Evolutionary conservation across 305 asterid species (phyloP), one percentile per base, ranked within the genome.

Genomic region (Fraxinus albicans): DNA sequence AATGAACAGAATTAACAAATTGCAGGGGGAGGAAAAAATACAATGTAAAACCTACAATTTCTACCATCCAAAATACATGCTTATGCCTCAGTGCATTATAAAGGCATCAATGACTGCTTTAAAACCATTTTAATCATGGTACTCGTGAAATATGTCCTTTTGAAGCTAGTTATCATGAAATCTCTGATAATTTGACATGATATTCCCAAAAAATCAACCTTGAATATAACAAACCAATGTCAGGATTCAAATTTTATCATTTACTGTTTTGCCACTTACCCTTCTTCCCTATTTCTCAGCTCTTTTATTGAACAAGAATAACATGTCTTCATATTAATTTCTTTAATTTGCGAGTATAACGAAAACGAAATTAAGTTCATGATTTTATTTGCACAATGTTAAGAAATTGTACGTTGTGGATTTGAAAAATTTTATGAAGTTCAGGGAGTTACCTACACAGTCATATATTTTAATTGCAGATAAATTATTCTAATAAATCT

Each of bases 211-310:
- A 17, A 5, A 47, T 29, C 74, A 76, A 50, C n/a, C 19, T 23
- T 12, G 35, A 42, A 31, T 7, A 69, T 27, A 84, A 80, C 25
- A 81, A 35, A 78, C 77, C 70, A 83, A 35, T n/a, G 40, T 80
- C 74, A 53, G 73, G 74, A 33, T 76, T 81, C 21, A 79, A 35
- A 50, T 13, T 31, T 70, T 13, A 33, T 75, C 60, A 23, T 10
- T 17, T 6, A 2, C 42, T 19, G 67, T 58, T 58, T 58, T 58
- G 4, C 29, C 9, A 44, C 80, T 15, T 79, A 69, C 38, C 38
- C 31, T 29, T 29, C 35, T 67, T 25, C 35, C 34, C 74, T 67
- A 34, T 9, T 19, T 70, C 42, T 29, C 10, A 9, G 76, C 40
- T 33, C 42, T 70, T 70, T 70, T 12, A 70, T 17, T 70, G 8